phyloP scores from a whole-genome alignment of 768 basidiomycete genomes.

The Ramaria sp. region DNA sequence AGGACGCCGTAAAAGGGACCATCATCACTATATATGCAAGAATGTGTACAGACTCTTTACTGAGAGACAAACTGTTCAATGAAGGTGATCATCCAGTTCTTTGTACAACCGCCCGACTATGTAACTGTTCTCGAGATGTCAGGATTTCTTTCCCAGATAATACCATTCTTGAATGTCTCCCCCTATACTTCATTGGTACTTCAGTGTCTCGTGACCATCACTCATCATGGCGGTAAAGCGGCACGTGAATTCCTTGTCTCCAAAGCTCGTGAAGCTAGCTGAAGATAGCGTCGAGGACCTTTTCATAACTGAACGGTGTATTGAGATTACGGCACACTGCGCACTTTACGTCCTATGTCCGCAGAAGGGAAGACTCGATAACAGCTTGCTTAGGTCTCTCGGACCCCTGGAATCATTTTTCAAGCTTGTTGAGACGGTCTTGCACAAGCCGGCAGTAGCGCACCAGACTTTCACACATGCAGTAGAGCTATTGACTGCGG shows the following conservation, averaged over 20 bases:
- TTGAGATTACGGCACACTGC: constrained; percentile 44
- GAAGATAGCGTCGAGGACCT: constrained; percentile 41
- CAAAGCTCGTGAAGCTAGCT: constrained; percentile 34
- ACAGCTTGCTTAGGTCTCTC: constrained; percentile 28
- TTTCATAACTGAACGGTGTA: constrained; percentile 36
- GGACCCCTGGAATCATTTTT: constrained; percentile 33
- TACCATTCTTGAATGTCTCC: constrained; percentile 40
- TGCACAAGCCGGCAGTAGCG: constrained; percentile 33
- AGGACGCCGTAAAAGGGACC: constrained; percentile 42
- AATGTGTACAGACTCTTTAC: constrained; percentile 49
- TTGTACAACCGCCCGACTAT: neutral
- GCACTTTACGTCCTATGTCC: constrained; percentile 32
- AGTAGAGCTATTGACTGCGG: constrained; percentile 32
- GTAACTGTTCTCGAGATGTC: neutral
- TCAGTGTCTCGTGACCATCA: constrained; percentile 45
- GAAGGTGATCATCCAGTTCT: constrained; percentile 29
- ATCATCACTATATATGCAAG: constrained; percentile 54
- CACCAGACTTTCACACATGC: constrained; percentile 41
- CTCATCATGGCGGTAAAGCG: constrained; percentile 46
- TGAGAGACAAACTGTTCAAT: constrained; percentile 48
- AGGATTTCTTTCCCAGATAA: constrained; percentile 50
- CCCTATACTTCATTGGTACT: constrained; percentile 43
- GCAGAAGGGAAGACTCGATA: constrained; percentile 25
- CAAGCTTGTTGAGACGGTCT: constrained; percentile 29
- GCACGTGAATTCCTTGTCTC: constrained; percentile 43